Conservation (phyloP, 176 grass and related monocot species). For the Musa beccarii region DNA sequence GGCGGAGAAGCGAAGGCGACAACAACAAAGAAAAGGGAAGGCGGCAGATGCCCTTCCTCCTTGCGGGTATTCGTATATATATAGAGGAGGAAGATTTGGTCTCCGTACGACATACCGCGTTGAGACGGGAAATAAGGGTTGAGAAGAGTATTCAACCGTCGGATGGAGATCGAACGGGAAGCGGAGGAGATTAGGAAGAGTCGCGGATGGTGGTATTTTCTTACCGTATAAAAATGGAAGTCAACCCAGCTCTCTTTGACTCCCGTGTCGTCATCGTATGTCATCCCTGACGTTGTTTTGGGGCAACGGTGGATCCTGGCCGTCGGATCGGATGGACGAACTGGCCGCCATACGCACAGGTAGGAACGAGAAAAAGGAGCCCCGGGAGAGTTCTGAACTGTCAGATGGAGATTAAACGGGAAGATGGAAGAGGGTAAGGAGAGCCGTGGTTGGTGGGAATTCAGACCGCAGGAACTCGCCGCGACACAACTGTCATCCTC, state of each 20-base stretch:
- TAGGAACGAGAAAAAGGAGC: neutral
- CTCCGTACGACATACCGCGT: neutral
- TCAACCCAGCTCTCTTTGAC: neutral
- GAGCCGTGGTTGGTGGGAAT: neutral
- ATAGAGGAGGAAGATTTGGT: neutral
- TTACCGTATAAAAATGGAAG: neutral
- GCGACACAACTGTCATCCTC: neutral
- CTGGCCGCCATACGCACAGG: too few relatives aligned
- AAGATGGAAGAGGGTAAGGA: neutral
- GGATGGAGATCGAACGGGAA: neutral
- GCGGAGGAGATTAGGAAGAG: neutral
- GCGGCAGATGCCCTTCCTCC: neutral
- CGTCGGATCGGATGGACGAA: too few relatives aligned
- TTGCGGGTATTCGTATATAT: neutral
- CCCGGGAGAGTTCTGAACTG: neutral
- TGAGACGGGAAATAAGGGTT: neutral
- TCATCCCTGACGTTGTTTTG: too few relatives aligned
- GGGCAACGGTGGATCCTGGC: too few relatives aligned
- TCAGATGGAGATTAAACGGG: neutral
- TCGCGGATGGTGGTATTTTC: neutral
- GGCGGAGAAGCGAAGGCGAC: neutral
- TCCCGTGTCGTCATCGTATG: too few relatives aligned
- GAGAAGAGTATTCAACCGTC: neutral
- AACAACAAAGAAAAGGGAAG: neutral
- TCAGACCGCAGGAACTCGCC: neutral